phyloP scores from a whole-genome alignment of 108 stramenopile genomes.

The Pseudonitzschia delicatissima region DNA sequence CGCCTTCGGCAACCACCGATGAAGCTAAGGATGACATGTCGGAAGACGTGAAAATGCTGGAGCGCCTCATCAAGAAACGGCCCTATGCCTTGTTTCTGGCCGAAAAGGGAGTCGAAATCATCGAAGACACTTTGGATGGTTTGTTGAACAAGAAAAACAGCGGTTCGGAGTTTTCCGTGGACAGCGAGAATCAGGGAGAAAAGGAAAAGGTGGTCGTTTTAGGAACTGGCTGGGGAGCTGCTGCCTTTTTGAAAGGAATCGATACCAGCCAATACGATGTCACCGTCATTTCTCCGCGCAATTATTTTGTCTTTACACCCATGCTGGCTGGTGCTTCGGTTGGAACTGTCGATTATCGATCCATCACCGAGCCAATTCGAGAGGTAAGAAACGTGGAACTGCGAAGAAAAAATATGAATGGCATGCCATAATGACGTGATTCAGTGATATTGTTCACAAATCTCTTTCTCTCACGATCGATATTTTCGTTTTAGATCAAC shows the following conservation, averaged over 20 bases:
- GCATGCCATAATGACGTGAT: neutral
- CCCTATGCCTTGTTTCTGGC: conserved; percentile 82
- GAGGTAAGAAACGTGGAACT: conserved; percentile 38
- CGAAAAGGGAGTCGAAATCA: conserved; percentile 72
- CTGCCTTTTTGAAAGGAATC: conserved; percentile 84
- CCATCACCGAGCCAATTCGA: conserved; percentile 92
- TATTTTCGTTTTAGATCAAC: conserved; percentile 52
- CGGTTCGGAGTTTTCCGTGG: neutral
- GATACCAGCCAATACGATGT: conserved; percentile 85
- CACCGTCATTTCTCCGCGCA: conserved; percentile 86
- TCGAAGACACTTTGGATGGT: conserved; percentile 46
- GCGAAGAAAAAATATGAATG: neutral
- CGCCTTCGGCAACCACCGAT: neutral
- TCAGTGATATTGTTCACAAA: neutral
- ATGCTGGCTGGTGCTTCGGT: conserved; percentile 95
- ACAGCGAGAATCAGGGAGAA: neutral
- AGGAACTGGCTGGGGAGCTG: conserved; percentile 93
- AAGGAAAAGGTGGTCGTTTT: conserved; percentile 86
- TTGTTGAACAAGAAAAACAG: neutral
- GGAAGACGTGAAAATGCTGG: conserved; percentile 30
- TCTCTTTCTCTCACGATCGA: conserved; percentile 1
- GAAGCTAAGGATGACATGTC: neutral
- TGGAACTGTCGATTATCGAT: conserved; percentile 91
- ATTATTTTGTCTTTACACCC: conserved; percentile 95
- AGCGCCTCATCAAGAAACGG: conserved; percentile 58